A percentile compares a stretch with the other conserved stretches of the same genome.
phyloP scores from a whole-genome alignment of 805 yeast species.

The Metschnikowia borealis region DNA sequence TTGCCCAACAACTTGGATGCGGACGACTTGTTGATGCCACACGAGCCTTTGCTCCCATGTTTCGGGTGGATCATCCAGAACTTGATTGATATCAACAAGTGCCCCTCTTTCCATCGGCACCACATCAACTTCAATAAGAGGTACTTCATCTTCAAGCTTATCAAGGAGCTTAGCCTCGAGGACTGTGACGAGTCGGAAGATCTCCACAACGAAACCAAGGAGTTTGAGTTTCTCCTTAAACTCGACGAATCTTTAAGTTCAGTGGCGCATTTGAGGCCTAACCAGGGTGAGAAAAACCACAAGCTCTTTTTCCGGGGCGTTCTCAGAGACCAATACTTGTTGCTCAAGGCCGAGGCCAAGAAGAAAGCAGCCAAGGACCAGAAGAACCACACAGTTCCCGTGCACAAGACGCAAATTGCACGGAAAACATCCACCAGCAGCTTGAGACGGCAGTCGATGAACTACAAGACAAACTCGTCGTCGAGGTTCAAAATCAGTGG shows the following conservation, averaged over 20 bases:
- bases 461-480: constrained; percentile 36
- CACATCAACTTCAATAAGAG: constrained; percentile 81
- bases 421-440: constrained; percentile 29
- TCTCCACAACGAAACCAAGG: constrained; percentile 30
- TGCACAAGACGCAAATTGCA: constrained; percentile 15
- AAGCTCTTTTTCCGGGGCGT: constrained; percentile 27
- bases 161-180: constrained; percentile 37
- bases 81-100: constrained; percentile 54
- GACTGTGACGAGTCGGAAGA: constrained; percentile 25
- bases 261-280: constrained; percentile 34
- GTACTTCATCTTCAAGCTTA: constrained; percentile 35
- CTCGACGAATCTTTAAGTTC: constrained; percentile 37
- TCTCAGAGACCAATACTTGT: constrained; percentile 30
- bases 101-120: constrained; percentile 71
- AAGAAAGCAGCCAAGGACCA: not conserved
- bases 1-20: constrained; percentile 27
- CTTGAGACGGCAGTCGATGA: constrained; percentile 36
- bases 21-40: constrained; percentile 28
- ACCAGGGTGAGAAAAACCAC: constrained; percentile 23
- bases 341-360: constrained; percentile 16
- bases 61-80: constrained; percentile 89
- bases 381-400: not conserved
- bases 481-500: constrained; percentile 55
- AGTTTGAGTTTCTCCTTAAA: constrained; percentile 52
- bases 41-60: constrained; percentile 67